Evolutionary conservation across 345 rosid genomes (phyloP), one percentile per base, ranked within the genome.

Genomic region (Populus euphratica): DNA sequence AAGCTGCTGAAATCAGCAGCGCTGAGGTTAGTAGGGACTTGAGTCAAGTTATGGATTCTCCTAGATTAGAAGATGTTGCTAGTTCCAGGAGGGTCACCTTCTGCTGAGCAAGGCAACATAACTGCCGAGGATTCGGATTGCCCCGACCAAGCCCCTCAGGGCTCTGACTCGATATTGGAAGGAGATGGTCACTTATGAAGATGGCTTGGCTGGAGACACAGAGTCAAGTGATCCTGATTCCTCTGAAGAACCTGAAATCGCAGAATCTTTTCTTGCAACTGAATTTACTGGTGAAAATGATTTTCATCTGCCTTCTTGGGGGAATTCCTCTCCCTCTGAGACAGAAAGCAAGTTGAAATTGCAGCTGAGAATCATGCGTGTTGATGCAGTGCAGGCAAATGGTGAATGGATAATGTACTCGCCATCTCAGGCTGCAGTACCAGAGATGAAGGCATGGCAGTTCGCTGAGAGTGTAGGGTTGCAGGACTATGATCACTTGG

Each of bases 321-420:
- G 77, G 70, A 81, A 36, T 76, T 70, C 65, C 0, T 76, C 89
- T 68, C 73, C 82, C 38, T 74, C 85, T 67, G 85, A 77, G 63
- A 12, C 83, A 38, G 86, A 76, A 61, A 77, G 68, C 79, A 75
- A 76, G 64, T 50, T 85, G 69, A 82, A 83, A 75, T 36, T 74
- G 65, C 81, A 73, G 98, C 97, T 91, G 86, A 90, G 92, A 85
- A 95, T 93, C 69, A 93, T 95, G 75, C 93, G 91, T 47, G 93
- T 92, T 50, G 99, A 95, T 85, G 99, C 99, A 11, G 81, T 95
- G 83, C 88, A 98, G 76, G 94, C 97, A 59, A 91, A 91, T 86
- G 82, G 83, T 23, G 99, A 95, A 43, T 95, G 98, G 97, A 80
- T 85, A 18, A 61, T 72, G 75, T 90, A 89, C 82, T 89, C 96